phyloP scores from a whole-genome alignment of 192 early-diverging fungal species.

The Spizellomyces punctatus region DNA sequence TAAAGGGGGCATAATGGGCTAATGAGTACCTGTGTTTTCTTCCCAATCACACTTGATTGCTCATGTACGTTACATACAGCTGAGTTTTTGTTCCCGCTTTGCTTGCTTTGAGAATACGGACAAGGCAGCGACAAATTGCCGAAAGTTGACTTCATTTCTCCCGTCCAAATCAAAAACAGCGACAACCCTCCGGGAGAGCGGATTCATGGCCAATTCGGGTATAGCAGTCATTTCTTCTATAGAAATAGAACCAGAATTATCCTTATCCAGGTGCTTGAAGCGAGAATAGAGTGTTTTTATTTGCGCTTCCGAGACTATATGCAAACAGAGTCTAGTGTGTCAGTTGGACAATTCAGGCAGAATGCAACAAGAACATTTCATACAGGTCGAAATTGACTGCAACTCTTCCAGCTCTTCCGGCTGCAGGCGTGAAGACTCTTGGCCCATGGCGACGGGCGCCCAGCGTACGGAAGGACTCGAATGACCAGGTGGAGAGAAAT shows the following conservation, averaged over 20 bases:
- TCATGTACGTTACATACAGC: slow-evolving; percentile 32
- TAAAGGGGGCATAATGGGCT: slow-evolving; percentile 4
- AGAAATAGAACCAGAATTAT: slow-evolving; percentile 42
- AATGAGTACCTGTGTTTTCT: background rate
- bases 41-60: no score
- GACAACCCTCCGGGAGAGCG: slow-evolving; percentile 45
- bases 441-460: slow-evolving; percentile 26
- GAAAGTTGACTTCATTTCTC: slow-evolving; percentile 44
- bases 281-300: slow-evolving; percentile 48
- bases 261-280: slow-evolving; percentile 52
- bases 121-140: slow-evolving; percentile 40
- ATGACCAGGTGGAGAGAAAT: no score
- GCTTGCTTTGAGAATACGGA: slow-evolving; percentile 39
- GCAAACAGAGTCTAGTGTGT: background rate
- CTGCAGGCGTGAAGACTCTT: slow-evolving; percentile 30
- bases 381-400: slow-evolving; percentile 40
- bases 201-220: slow-evolving; percentile 57
- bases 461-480: no score
- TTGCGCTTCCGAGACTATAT: slow-evolving; percentile 33
- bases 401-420: slow-evolving; percentile 40
- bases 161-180: slow-evolving; percentile 44
- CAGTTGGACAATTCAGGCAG: no score
- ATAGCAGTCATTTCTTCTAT: slow-evolving; percentile 48
- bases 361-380: background rate
- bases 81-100: slow-evolving; percentile 49